Base-by-base conservation (phyloP, 2,329 filamentous ascomycete species). In the Botrytis squamosa region DNA sequence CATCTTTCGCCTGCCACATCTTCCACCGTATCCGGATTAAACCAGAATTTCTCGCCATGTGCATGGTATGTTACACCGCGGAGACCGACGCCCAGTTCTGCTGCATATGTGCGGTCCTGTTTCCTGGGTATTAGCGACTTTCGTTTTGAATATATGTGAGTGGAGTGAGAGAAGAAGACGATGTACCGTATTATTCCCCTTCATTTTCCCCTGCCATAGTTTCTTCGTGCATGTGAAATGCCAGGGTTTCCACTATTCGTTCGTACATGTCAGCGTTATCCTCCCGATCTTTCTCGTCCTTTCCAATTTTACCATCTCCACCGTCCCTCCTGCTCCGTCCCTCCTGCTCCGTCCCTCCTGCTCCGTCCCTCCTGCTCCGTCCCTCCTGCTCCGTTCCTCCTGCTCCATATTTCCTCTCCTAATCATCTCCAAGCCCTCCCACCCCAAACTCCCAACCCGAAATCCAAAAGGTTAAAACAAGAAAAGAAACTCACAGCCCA, bases 1-100 rank as follows among this genome's bases (percentile, higher is more conserved):
- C 74, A 77, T 59, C 49, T 64, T 59, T 76, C 73, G 3, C 49
- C 70, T 52, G 44, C 55, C 22, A 77, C 49, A 76, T 77, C 73
- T 73, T 77, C 76, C n/a, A 36, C 57, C 73, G 66, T 59, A 49
- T 73, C 63, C 0, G 74, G 73, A 22, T 69, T 71, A 18, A 77
- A 75, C 62, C 66, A 69, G 6, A 73, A 74, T 14, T 73, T 71
- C 65, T 76, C 72, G 25, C 75, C 74, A 49, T 76, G 73, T 22
- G 71, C 76, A 22, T 44, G 36, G 62, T 77, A 77, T 7, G 52
- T 70, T 14, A 77, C 69, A 10, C 57, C 73, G 18, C 76, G 69
- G 18, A 75, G 55, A 22, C 76, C 76, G 0, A 77, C 73, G n/a
- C 75, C 73, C 16, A 73, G 65, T 42, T 68, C 71, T 38, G 75